Base-by-base conservation (phyloP, 768 basidiomycete species). In the Boletellus emodensis region DNA sequence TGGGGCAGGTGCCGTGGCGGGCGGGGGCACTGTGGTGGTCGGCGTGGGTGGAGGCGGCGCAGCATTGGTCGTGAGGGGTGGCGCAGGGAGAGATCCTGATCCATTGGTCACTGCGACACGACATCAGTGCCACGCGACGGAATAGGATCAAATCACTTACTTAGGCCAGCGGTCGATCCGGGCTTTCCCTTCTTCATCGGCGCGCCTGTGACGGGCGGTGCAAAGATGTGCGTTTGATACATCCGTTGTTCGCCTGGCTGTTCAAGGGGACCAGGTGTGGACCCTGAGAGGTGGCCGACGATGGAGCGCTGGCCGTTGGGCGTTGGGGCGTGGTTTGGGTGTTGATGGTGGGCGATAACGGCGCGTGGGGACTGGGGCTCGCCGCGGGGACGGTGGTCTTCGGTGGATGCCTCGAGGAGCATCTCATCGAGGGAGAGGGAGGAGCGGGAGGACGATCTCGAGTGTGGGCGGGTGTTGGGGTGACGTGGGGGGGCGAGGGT, bases 361-460 rank as follows among this genome's bases (percentile, higher is more conserved):
- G 20, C 20, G 20, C 20, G 20, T 1, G 20, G 20, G 20, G 20
- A 20, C 20, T 20, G 20, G 20, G 20, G 20, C 20, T 20, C 20
- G 20, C 20, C 20, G 20, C 20, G 20, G 20, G 20, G 20, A 20
- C 20, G 20, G 20, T 20, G 20, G 20, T 20, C 20, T 1, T 20
- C 20, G 20, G 20, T 58, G 11, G 72, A 64, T 17, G 75, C 75
- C 45, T 76, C 75, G 49, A 78, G 60, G 45, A 78, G 66, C 69
- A 78, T 73, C 48, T 79, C 76, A 44, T 79, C 77, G 51, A 78
- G 64, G 44, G 70, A 55, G 59, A 72, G 62, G 42, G 68, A 72
- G 3, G 74, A 74, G 44, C 66, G 71, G 37, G 71, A 71, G 12
- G 61, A 68, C 0, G 72, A 71, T 46, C 65, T 48, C 2, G 63